Base-by-base conservation (phyloP, 371 early-diverging fungal species). In the Mortierella polycephala region DNA sequence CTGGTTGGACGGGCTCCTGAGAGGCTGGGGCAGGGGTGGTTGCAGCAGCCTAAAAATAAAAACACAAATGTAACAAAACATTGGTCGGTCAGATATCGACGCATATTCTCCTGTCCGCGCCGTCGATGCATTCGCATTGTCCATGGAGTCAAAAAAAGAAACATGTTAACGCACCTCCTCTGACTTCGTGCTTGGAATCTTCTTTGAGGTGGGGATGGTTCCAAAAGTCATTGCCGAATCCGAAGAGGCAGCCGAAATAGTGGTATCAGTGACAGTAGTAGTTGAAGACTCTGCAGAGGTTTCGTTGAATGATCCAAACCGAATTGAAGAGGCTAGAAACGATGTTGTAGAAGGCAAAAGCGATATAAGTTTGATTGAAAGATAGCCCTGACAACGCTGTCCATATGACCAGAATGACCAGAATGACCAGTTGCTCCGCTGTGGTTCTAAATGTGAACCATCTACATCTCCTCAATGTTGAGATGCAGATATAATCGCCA, bases 231-330 rank as follows among this genome's bases (percentile, higher is more conserved):
- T 81, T 46, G 81, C 76, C 49, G 76, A 51, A 37, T 81, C 64
- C 14, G 65, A 52, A 51, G 79, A 16, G 3, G 57, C 20, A 9
- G 72, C 30, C 53, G 80, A 58, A 47, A 82, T 45, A 16, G 60
- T 62, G 14, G 57, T 64, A 41, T 64, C 68, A 51, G 54, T 63
- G n/a, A 54, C 62, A 37, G 70, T 60, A 12, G 75, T 51, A 46
- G 74, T 62, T 20, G 68, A 42, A 13, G 71, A 59, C 60, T 75
- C 82, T 18, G 81, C 67, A 21, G 74, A 65, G n/a, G 81, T 40
- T 53, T 84, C 83, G 67, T 84, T 85, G 67, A 89, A 81, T 16
- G 89, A 87, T 64, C 89, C 89, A 82, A 89, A 89, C 49, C 85
- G 86, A 74, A 89, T 86, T 23, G 85, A 77, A 52, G 69, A 51